These are phyloP conservation scores for Lycium ferocissimum DNA, from an alignment of 257 asterid species.

Conservation along the genomic window DNA sequence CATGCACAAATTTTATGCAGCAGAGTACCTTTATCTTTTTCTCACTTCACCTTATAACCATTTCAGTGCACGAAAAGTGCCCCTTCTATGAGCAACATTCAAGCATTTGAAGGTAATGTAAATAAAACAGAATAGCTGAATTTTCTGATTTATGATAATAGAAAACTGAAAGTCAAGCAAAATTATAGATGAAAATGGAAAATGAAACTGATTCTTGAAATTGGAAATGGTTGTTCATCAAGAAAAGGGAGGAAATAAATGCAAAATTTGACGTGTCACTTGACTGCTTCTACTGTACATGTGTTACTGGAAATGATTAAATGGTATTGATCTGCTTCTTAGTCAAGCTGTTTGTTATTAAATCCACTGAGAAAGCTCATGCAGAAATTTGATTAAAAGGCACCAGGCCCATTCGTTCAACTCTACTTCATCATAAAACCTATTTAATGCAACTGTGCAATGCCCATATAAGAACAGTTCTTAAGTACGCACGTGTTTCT, in stretches of 20 bases:
- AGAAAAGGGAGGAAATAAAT: background rate
- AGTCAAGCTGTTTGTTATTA: conserved; percentile 14
- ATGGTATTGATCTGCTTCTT: background rate
- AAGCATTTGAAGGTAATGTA: background rate
- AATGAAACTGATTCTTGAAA: background rate
- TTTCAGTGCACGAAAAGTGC: background rate
- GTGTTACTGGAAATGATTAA: background rate
- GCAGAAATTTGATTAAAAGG: background rate
- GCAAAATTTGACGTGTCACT: background rate
- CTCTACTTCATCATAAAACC: background rate
- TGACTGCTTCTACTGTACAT: background rate
- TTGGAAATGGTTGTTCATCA: conserved; percentile 9
- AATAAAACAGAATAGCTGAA: background rate
- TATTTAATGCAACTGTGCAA: background rate
- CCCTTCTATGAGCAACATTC: conserved; percentile 1
- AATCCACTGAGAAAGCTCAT: background rate
- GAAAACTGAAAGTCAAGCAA: background rate
- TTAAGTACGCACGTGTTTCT: background rate
- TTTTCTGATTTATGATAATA: conserved; percentile 13
- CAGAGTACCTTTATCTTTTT: background rate
- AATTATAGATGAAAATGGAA: background rate
- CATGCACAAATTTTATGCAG: background rate
- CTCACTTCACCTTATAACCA: conserved; percentile 1
- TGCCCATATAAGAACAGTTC: background rate
- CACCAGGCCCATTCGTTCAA: background rate